phyloP scores from a whole-genome alignment of 495 filamentous ascomycete species.

The Daldinia bambusicola region DNA sequence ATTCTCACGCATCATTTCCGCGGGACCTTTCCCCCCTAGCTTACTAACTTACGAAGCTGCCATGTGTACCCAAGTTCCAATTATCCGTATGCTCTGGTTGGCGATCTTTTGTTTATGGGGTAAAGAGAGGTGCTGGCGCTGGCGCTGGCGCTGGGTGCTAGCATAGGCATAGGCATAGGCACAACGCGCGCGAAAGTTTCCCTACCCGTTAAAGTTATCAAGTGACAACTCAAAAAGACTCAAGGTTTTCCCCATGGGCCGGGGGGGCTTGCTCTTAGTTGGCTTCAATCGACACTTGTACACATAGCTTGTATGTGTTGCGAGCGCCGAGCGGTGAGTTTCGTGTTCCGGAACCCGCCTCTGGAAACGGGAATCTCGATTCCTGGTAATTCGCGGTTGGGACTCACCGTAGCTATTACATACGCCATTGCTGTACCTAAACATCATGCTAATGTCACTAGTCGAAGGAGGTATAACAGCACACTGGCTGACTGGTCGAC shows the following conservation, averaged over 20 bases:
- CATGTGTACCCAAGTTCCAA: constrained; percentile 22
- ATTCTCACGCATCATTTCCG: constrained; percentile 17
- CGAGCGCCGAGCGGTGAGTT: constrained; percentile 14
- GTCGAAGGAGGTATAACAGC: constrained; percentile 3
- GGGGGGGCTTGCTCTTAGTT: not conserved
- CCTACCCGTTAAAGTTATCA: constrained; percentile 1
- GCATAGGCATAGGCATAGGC: too few species aligned
- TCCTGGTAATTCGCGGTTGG: not conserved
- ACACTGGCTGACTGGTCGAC: not conserved
- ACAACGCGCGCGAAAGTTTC: not conserved
- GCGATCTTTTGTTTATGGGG: constrained; percentile 5
- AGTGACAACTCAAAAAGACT: constrained; percentile 4
- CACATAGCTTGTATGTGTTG: too few species aligned
- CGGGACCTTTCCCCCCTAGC: constrained; percentile 7
- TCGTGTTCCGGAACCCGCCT: constrained; percentile 15
- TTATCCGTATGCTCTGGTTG: constrained; percentile 1
- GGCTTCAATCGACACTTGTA: constrained; percentile 9
- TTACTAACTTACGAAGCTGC: constrained; percentile 1
- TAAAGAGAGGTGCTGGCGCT: not conserved
- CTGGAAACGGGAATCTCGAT: too few species aligned
- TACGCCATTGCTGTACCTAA: not conserved
- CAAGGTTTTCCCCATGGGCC: constrained; percentile 17
- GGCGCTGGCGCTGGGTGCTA: too few species aligned
- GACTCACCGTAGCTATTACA: constrained; percentile 25
- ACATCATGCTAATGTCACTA: constrained; percentile 18